Base-by-base conservation (phyloP, 805 yeast species). In the Candida anglica region DNA sequence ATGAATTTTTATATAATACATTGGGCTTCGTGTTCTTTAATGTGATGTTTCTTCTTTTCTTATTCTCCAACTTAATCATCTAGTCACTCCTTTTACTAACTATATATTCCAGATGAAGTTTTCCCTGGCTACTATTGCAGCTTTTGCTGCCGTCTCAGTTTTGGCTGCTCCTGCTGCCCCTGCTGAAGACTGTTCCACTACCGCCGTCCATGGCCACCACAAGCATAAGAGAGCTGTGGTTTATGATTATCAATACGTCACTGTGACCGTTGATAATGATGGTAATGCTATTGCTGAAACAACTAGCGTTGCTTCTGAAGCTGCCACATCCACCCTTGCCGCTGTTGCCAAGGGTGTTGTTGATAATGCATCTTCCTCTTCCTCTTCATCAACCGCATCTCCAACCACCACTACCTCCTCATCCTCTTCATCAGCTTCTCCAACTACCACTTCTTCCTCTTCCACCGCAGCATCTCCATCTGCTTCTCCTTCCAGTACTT, bases 211-310 rank as follows among this genome's bases (percentile, higher is more conserved):
- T 63, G 69, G 69, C 38, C 83, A 80, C 64, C 81, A 72, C 63
- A 74, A 63, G 55, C 80, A 71, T 59, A 77, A 68, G 59, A 72
- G 77, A 65, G 80, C 75, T 30, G 72, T 70, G 42, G 81, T 62
- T 37, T 53, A 66, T 52, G 60, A 68, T 44, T 58, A 63, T 43
- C 59, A 59, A 36, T 58, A 62, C 41, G 66, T 64, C 33, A 64
- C 70, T 23, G 67, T 69, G 34, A 58, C 71, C 39, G 69, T 67
- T 36, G 65, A 69, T 42, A 67, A 63, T 27, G 39, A 57, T 28
- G 75, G 74, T 40, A 60, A 60, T 13, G 63, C 63, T 17, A 45
- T 58, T 17, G 54, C 54, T 17, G 42, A 34, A 22, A 53, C 58
- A 37, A 22, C 34, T 24, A 29, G 29, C 44, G 47, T 16, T 4